Conservation (phyloP, 2,329 filamentous ascomycete species). For the Colletotrichum eleusines region DNA sequence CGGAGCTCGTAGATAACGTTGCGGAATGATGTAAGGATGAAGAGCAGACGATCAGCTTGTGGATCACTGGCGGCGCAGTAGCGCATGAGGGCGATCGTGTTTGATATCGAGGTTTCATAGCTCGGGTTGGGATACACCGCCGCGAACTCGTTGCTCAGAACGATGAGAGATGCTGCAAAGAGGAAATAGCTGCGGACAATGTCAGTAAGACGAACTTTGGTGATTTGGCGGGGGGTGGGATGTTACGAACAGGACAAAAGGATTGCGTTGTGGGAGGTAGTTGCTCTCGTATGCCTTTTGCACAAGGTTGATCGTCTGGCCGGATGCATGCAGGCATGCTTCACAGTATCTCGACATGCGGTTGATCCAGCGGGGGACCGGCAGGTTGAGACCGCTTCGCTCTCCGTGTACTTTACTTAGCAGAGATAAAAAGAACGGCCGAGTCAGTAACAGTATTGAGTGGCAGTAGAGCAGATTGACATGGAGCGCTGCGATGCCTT, state of each 20-base stretch:
- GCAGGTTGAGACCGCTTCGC: slow-evolving; percentile 44
- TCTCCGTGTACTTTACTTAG: slow-evolving; percentile 58
- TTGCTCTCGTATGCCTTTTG: slow-evolving; percentile 57
- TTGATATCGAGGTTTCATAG: slow-evolving; percentile 55
- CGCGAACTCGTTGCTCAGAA: slow-evolving; percentile 69
- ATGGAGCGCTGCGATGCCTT: slow-evolving; percentile 71
- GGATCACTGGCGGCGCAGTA: slow-evolving; percentile 62
- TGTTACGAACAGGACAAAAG: slow-evolving; percentile 67
- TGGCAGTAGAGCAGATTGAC: slow-evolving; percentile 72
- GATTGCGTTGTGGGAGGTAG: slow-evolving; percentile 64
- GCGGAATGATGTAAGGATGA: slow-evolving; percentile 63
- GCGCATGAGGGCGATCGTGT: slow-evolving; percentile 61
- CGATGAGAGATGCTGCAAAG: slow-evolving; percentile 66
- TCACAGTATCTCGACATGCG: slow-evolving; percentile 53
- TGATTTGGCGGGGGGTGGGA: not conserved
- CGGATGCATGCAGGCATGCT: slow-evolving; percentile 64
- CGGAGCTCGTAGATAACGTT: slow-evolving; percentile 51
- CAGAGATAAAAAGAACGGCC: slow-evolving; percentile 73
- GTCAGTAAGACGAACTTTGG: slow-evolving; percentile 31
- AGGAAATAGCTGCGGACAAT: slow-evolving; percentile 62
- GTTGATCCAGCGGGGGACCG: slow-evolving; percentile 41
- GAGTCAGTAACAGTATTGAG: slow-evolving; percentile 71
- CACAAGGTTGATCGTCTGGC: slow-evolving; percentile 62
- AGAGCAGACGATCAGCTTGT: slow-evolving; percentile 62
- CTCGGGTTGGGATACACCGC: slow-evolving; percentile 59